phyloP scores from a whole-genome alignment of 768 basidiomycete species.

The Wakefieldia striispora region DNA sequence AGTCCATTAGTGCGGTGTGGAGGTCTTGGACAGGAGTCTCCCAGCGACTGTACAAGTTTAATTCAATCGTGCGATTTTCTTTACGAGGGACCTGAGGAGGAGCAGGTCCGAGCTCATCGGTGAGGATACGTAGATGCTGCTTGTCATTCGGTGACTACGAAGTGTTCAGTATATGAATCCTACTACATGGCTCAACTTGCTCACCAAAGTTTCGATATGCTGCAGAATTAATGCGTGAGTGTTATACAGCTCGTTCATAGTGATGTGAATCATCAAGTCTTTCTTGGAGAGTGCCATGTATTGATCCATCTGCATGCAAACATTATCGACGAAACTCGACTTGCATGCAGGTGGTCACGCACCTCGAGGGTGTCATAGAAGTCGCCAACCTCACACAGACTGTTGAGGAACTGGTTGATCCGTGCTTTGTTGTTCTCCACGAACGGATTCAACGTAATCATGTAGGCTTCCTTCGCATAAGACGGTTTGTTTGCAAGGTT shows the following conservation, averaged over 20 bases:
- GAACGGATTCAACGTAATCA: slow-evolving; percentile 98
- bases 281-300: slow-evolving; percentile 99
- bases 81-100: slow-evolving; percentile 96
- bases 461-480: slow-evolving; percentile 96
- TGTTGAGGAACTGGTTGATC: slow-evolving; percentile 96
- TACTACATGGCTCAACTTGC: slow-evolving; percentile 27
- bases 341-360: slow-evolving; percentile 16
- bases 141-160: slow-evolving; percentile 93
- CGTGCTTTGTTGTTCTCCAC: slow-evolving; percentile 98
- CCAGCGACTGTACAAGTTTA: slow-evolving; percentile 95
- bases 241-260: slow-evolving; percentile 98
- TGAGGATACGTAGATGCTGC: slow-evolving; percentile 93
- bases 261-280: slow-evolving; percentile 97
- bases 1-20: slow-evolving; percentile 94
- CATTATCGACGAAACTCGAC: neutral
- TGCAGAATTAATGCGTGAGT: slow-evolving; percentile 94
- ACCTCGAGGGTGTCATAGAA: slow-evolving; percentile 99
- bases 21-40: slow-evolving; percentile 99
- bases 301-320: slow-evolving; percentile 85
- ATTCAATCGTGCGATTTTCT: slow-evolving; percentile 92
- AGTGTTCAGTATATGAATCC: slow-evolving; percentile 1
- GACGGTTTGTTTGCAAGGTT: slow-evolving; percentile 99
- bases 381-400: slow-evolving; percentile 96
- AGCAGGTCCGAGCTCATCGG: slow-evolving; percentile 92
- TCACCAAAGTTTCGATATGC: slow-evolving; percentile 90